Conservation (phyloP, 345 rosid species). For the Eucalyptus victrix region DNA sequence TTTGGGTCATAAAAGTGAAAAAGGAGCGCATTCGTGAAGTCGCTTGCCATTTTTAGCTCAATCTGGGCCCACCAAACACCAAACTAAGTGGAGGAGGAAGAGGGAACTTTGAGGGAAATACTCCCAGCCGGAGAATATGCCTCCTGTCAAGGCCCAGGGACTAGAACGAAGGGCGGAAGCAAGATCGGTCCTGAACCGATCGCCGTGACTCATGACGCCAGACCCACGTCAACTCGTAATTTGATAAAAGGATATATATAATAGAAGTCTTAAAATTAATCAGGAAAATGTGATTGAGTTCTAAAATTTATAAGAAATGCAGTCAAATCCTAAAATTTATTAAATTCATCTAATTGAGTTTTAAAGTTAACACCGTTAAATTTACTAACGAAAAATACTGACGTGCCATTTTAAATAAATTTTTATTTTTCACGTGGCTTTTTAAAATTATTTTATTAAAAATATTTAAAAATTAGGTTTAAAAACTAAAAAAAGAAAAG, state of each 20-base stretch:
- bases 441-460: no score
- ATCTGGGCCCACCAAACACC: neutral
- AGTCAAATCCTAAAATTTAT: accelerated
- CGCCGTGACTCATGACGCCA: neutral
- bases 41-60: neutral
- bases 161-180: neutral
- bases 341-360: no score
- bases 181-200: neutral
- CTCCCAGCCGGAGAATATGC: neutral
- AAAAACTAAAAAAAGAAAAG: no score
- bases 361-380: no score
- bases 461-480: no score
- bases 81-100: neutral
- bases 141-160: neutral
- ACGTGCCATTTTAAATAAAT: no score
- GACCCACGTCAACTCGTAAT: neutral
- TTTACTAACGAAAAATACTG: accelerated
- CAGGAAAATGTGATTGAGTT: accelerated
- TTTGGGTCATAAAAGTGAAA: neutral
- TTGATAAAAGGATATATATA: neutral
- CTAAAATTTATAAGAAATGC: no score
- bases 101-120: neutral
- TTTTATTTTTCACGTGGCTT: accelerated
- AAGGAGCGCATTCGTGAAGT: neutral
- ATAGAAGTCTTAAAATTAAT: no score